phyloP scores from a whole-genome alignment of 495 filamentous ascomycete species.

The Penicillium subrubescens region DNA sequence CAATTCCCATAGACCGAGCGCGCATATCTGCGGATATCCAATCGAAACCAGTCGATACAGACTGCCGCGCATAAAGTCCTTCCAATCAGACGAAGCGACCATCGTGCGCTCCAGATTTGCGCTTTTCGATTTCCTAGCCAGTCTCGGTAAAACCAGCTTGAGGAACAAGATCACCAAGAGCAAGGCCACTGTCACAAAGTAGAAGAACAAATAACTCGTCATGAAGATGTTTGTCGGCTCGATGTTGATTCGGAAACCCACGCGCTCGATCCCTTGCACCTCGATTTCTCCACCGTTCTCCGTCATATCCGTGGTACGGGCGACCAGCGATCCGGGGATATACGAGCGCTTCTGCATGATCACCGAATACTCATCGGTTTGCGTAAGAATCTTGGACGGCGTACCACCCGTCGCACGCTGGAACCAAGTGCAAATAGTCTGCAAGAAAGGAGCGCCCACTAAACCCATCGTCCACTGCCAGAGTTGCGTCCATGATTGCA shows the following conservation, averaged over 20 bases:
- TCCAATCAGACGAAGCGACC: constrained; percentile 89
- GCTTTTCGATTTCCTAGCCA: constrained; percentile 71
- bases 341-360: constrained; percentile 73
- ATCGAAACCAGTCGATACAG: constrained; percentile 87
- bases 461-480: constrained; percentile 99
- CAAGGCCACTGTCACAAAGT: constrained; percentile 76
- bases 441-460: constrained; percentile 79
- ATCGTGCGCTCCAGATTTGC: constrained; percentile 65
- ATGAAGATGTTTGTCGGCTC: constrained; percentile 92
- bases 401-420: constrained; percentile 90
- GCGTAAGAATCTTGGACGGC: constrained; percentile 73
- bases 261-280: constrained; percentile 84
- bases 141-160: constrained; percentile 73
- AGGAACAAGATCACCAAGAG: constrained; percentile 71
- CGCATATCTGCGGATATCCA: constrained; percentile 88
- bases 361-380: constrained; percentile 75
- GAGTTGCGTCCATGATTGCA: constrained; percentile 92
- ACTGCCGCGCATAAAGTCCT: constrained; percentile 82
- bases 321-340: constrained; percentile 39
- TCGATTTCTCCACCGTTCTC: constrained; percentile 60
- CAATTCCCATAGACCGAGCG: constrained; percentile 93
- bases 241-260: constrained; percentile 80
- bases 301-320: constrained; percentile 45
- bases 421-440: constrained; percentile 91
- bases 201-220: constrained; percentile 87